Percentiles rank a stretch among this genome's conserved stretches.
phyloP scores from a whole-genome alignment of 257 asterid genomes.

The Solanum piurae region DNA sequence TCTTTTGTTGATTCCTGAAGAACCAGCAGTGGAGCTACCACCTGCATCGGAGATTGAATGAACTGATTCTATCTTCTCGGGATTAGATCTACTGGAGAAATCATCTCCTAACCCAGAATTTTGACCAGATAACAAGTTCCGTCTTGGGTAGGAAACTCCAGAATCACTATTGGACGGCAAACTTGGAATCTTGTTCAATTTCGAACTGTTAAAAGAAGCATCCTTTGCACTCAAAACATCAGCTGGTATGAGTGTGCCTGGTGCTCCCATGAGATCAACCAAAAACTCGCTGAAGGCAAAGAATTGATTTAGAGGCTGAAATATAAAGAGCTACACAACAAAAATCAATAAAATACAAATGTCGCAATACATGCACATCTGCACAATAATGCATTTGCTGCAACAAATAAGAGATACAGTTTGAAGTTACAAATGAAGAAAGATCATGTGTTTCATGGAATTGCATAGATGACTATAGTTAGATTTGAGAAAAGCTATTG shows the following conservation, averaged over 20 bases:
- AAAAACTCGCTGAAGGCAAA: slow-evolving; percentile 73
- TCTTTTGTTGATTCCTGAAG: slow-evolving; percentile 42
- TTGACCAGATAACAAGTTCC: slow-evolving; percentile 13
- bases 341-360: slow-evolving; percentile 3
- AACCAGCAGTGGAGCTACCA: slow-evolving; percentile 41
- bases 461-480: not conserved
- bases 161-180: slow-evolving; percentile 25
- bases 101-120: slow-evolving; percentile 23
- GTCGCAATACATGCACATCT: not conserved
- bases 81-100: slow-evolving; percentile 18
- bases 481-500: not conserved
- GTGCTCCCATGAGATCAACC: slow-evolving; percentile 99
- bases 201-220: slow-evolving; percentile 43
- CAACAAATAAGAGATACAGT: not conserved
- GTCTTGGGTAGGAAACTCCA: slow-evolving; percentile 22
- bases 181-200: slow-evolving; percentile 38
- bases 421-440: not conserved
- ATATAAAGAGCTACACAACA: slow-evolving; percentile 4
- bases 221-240: slow-evolving; percentile 70
- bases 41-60: slow-evolving; percentile 25
- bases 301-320: slow-evolving; percentile 23
- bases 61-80: slow-evolving; percentile 33
- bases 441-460: not conserved
- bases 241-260: slow-evolving; percentile 94
- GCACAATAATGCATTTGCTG: not conserved